Base-by-base conservation (phyloP, 2,329 filamentous ascomycete genomes). In the Fusarium albidum region DNA sequence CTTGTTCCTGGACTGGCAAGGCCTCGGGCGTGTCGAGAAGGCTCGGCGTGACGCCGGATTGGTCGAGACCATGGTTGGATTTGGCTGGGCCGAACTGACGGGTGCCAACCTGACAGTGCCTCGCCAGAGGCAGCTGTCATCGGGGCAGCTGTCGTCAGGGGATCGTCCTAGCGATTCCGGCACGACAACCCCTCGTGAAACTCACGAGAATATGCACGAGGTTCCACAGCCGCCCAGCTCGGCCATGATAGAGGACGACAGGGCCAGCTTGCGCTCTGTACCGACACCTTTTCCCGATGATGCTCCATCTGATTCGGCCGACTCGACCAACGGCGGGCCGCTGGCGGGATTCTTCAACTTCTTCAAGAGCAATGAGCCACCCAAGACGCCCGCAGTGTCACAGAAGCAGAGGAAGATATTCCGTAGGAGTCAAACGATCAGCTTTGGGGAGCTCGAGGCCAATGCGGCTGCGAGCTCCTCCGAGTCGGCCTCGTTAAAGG, bases 1-100 rank as follows among this genome's bases (percentile, higher is more conserved):
- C n/a, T 76, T 99, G 6, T 99, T 99, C 68, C 78, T 99, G 2
- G 95, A 99, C 70, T 99, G 95, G 95, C 90, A 93, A 73, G 95
- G 95, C 0, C 78, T 99, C 4, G 94, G 90, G 6, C 88, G 92
- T 32, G 95, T 99, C 2, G 92, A 98, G 63, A 99, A 99, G 73
- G 94, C 95, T 10, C 85, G 94, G 17, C 81, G 95, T 70, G 94
- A 96, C 70, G 96, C 93, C 55, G 94, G 94, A 1, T 78, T 98
- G 25, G 91, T 99, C 31, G 93, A 96, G 46, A 96, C 93, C 0
- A 87, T 98, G 59, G 92, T 95, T 26, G 91, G 91, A 49, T 97
- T 94, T 81, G 94, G 95, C 3, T 97, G 93, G 90, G 91, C 92
- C 9, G 95, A 99, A 73, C 76, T 99, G 50, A 97, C 91, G 0